Percentiles rank a stretch among this genome's conserved stretches.
Conservation (phyloP, 2,329 filamentous ascomycete genomes). For the Delphinella strobiligena region DNA sequence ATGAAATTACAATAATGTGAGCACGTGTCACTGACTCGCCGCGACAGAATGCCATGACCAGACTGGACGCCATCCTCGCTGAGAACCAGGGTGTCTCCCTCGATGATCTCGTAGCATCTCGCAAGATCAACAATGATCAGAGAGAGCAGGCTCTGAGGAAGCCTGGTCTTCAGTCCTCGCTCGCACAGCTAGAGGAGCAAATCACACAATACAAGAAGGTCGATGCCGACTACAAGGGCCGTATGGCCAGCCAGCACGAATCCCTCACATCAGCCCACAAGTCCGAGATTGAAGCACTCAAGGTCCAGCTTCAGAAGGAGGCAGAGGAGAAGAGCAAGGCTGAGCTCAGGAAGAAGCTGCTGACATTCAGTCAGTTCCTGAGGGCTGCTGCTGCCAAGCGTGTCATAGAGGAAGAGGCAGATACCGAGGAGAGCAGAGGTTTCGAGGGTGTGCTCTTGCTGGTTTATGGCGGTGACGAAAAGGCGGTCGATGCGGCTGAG, state of each 20-base stretch:
- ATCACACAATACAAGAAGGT: constrained; percentile 63
- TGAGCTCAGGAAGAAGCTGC: constrained; percentile 47
- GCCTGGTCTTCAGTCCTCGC: constrained; percentile 55
- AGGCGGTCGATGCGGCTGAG: constrained; percentile 60
- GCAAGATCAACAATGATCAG: constrained; percentile 71
- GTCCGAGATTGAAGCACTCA: constrained; percentile 43
- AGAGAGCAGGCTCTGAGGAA: constrained; percentile 69
- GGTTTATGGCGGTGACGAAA: constrained; percentile 67
- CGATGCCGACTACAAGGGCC: constrained; percentile 57
- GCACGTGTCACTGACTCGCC: neutral
- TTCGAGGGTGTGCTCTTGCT: constrained; percentile 69
- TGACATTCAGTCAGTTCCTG: constrained; percentile 67
- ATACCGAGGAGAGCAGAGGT: constrained; percentile 65
- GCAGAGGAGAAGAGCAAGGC: constrained; percentile 35
- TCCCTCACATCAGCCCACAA: constrained; percentile 43
- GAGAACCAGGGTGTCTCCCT: constrained; percentile 60
- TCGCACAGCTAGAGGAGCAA: constrained; percentile 62
- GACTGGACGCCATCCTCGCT: constrained; percentile 56
- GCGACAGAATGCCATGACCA: constrained; percentile 54
- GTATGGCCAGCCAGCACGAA: constrained; percentile 45
- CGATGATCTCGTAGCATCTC: constrained; percentile 57
- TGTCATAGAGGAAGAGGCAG: constrained; percentile 52
- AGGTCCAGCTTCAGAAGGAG: constrained; percentile 44
- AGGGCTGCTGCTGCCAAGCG: constrained; percentile 65
- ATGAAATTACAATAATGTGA: neutral